A percentile compares a stretch with the other conserved stretches of the same genome.
phyloP scores from a whole-genome alignment of 805 yeast genomes.

The Wickerhamomyces rabaulensis region DNA sequence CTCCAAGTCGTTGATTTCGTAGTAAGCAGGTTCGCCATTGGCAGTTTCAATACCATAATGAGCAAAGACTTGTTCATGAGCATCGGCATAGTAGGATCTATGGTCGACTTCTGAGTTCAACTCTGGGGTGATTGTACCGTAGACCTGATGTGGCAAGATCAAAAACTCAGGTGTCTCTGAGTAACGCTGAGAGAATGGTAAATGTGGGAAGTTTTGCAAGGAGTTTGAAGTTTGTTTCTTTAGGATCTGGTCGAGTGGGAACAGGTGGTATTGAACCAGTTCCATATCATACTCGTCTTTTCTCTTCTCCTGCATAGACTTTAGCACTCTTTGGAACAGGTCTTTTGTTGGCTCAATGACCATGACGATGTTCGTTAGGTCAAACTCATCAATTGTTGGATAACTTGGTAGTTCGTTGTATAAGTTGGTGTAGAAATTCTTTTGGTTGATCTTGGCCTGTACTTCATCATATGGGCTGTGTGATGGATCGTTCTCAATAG shows the following conservation, averaged over 20 bases:
- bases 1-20: conserved; percentile 11
- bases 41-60: conserved; percentile 14
- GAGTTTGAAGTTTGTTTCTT: conserved; percentile 8
- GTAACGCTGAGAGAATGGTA: conserved; percentile 6
- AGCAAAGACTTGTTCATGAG: conserved; percentile 35
- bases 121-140: conserved; percentile 50
- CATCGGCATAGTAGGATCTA: conserved; percentile 35
- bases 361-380: conserved; percentile 45
- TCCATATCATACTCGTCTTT: conserved; percentile 52
- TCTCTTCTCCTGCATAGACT: conserved; percentile 23
- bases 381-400: conserved; percentile 23
- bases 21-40: conserved; percentile 13
- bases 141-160: conserved; percentile 45
- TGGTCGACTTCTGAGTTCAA: conserved; percentile 33
- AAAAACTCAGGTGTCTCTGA: conserved; percentile 22
- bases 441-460: conserved; percentile 4
- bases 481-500: neutral
- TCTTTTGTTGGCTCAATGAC: conserved; percentile 45
- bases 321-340: conserved; percentile 16
- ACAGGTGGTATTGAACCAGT: conserved; percentile 35
- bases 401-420: conserved; percentile 36
- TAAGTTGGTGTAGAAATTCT: conserved; percentile 22
- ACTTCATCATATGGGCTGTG: neutral
- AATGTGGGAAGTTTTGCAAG: neutral
- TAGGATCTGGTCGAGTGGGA: conserved; percentile 19